These are phyloP conservation scores for Sporisorium sorghi DNA, from an alignment of 1,284 basidiomycete genomes.

Conservation along the genomic window DNA sequence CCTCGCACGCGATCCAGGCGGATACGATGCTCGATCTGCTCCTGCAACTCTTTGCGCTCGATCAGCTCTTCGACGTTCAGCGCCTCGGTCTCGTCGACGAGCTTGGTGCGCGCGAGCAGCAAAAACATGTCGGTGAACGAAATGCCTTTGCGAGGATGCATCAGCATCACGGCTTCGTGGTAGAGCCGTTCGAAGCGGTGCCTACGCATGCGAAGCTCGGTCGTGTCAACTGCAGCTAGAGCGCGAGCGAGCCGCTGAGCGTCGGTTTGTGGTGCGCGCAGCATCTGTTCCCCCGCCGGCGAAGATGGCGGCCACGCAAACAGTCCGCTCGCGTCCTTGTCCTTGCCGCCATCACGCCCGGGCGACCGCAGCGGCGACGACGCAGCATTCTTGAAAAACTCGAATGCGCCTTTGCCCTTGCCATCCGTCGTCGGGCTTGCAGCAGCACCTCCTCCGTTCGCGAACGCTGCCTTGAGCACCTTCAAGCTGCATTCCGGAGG, in stretches of 20 bases:
- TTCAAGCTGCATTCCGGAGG: conserved; percentile 46
- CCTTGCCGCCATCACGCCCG: conserved; percentile 18
- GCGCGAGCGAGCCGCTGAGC: conserved; percentile 38
- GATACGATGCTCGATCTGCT: conserved; percentile 61
- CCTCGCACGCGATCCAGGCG: conserved; percentile 62
- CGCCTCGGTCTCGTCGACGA: conserved; percentile 80
- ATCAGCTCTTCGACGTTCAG: conserved; percentile 65
- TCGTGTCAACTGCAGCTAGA: conserved; percentile 36
- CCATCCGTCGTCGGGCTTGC: conserved; percentile 14
- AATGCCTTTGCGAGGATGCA: conserved; percentile 76
- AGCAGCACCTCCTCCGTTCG: conserved; percentile 1
- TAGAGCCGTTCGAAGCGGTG: conserved; percentile 65
- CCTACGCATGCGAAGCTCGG: conserved; percentile 57
- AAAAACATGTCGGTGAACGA: conserved; percentile 91
- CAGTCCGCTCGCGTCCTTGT: conserved; percentile 16
- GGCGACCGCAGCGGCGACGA: conserved; percentile 46
- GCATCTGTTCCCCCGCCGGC: conserved; percentile 5
- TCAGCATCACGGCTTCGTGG: conserved; percentile 71
- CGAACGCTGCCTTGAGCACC: conserved; percentile 30
- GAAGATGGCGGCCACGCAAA: conserved; percentile 36
- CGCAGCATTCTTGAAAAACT: conserved; percentile 34
- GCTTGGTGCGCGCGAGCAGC: conserved; percentile 88
- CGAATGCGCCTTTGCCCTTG: conserved; percentile 31
- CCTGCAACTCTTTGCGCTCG: conserved; percentile 55
- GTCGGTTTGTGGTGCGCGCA: conserved; percentile 15